These are phyloP conservation scores for Colletotrichum tabaci DNA, from an alignment of 2,329 filamentous ascomycete species.

Conservation along the genomic window DNA sequence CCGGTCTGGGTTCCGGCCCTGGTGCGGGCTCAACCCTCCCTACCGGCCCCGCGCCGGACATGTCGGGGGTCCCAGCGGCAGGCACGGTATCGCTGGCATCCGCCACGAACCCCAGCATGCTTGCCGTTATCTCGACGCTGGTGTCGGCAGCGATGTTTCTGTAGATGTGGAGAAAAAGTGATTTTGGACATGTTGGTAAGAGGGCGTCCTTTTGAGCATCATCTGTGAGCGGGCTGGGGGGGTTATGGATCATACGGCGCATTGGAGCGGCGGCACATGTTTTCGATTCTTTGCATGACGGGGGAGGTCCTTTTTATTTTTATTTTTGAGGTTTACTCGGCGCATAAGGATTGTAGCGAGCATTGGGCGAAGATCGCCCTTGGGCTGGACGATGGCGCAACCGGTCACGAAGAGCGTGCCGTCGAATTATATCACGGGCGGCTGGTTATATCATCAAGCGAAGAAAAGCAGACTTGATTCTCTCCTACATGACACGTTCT, in stretches of 20 bases:
- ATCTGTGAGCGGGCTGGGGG: slow-evolving; percentile 11
- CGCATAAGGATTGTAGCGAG: slow-evolving; percentile 26
- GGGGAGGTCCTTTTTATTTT: not conserved
- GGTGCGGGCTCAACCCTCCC: slow-evolving; percentile 11
- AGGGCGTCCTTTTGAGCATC: slow-evolving; percentile 4
- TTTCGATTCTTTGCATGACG: slow-evolving; percentile 11
- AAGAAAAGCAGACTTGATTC: not conserved
- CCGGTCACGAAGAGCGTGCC: not conserved
- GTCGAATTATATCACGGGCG: not conserved
- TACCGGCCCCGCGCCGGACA: slow-evolving; percentile 9
- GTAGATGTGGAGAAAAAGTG: slow-evolving; percentile 14
- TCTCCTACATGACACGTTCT: no score
- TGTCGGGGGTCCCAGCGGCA: slow-evolving; percentile 19
- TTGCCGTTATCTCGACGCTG: slow-evolving; percentile 2
- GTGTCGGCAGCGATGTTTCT: slow-evolving; percentile 9
- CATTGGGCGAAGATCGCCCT: slow-evolving; percentile 20
- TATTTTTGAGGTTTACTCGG: slow-evolving; percentile 4
- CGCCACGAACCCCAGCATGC: not conserved
- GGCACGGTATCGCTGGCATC: slow-evolving; percentile 16
- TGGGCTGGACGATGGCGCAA: slow-evolving; percentile 12
- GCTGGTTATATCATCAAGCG: not conserved
- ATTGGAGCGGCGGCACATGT: slow-evolving; percentile 10
- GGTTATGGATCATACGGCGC: slow-evolving; percentile 12
- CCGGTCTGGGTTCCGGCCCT: not conserved
- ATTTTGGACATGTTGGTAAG: slow-evolving; percentile 17